phyloP scores from a whole-genome alignment of 257 asterid genomes.

The Lantana camara region DNA sequence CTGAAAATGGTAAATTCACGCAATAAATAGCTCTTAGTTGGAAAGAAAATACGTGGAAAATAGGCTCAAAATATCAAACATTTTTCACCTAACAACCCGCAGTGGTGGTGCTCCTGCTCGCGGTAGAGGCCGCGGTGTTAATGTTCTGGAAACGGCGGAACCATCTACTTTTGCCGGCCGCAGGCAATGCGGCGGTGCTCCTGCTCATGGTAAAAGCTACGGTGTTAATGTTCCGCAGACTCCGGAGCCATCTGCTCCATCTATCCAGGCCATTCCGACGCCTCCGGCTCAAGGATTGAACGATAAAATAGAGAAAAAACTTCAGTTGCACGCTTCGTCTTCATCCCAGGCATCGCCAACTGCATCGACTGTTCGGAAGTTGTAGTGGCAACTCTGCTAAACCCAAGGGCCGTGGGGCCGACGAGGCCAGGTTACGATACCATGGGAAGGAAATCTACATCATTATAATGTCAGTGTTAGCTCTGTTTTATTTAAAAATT shows the following conservation, averaged over 20 bases:
- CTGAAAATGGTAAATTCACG: too few relatives aligned
- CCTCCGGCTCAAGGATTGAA: slow-evolving; percentile 28
- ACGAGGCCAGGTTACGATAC: slow-evolving; percentile 58
- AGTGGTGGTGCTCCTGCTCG: too few relatives aligned
- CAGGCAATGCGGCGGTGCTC: too few relatives aligned
- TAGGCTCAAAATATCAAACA: too few relatives aligned
- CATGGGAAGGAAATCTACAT: slow-evolving; percentile 39
- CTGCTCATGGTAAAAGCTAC: slow-evolving; percentile 35
- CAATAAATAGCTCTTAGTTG: too few relatives aligned
- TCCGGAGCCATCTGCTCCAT: slow-evolving; percentile 1
- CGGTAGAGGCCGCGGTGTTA: slow-evolving; percentile 25
- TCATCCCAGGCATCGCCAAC: slow-evolving; percentile 30
- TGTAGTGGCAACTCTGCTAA: slow-evolving; percentile 26
- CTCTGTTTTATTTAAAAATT: too few relatives aligned
- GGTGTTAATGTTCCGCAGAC: slow-evolving; percentile 33
- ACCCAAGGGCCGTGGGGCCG: slow-evolving; percentile 60
- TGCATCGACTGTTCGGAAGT: not conserved
- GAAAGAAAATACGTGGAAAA: too few relatives aligned
- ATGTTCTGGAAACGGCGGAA: slow-evolving; percentile 32
- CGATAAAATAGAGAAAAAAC: slow-evolving; percentile 40
- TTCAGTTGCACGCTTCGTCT: slow-evolving; percentile 34
- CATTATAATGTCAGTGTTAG: slow-evolving; percentile 75
- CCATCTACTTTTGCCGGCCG: slow-evolving; percentile 30
- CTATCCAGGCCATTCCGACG: slow-evolving; percentile 14
- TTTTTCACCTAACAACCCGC: too few relatives aligned